Evolutionary conservation across 306 rosid genomes (phyloP), one percentile per base, ranked within the genome.

Genomic region (Casuarina equisetifolia): DNA sequence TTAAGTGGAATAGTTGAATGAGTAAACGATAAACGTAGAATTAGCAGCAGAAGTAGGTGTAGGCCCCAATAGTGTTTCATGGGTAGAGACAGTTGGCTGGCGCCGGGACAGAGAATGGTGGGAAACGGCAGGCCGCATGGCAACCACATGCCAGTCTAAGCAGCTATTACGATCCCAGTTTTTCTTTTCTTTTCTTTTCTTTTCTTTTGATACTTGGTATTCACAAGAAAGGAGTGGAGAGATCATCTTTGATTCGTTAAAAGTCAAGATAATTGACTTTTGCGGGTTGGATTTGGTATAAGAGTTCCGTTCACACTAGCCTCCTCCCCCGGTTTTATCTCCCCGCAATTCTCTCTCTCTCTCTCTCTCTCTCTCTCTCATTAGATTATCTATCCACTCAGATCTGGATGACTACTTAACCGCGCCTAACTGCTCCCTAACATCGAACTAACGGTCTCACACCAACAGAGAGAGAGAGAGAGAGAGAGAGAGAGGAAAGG

Each of bases 51-150:
- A 66, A 62, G 13, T 5, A 66, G 4, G 20, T 71, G 88, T 54
- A 19, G 90, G 86, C 72, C 90, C 88, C 5, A 70, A 67, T 71
- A 80, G 74, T 85, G 87, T 82, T 87, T 85, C 87, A 45, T 85
- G 43, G 82, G 81, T 80, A 75, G 74, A 82, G 89, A 85, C 89
- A 78, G 80, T 82, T 78, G 82, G 75, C 81, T n/a, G 12, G 50
- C 80, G 17, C 67, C 72, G 45, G 69, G 85, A 87, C 87, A 85
- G 10, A 69, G 72, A 5, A 9, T 36, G 9, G 2, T n/a, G 16
- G 12, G 11, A 13, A 39, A 4, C 3, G 6, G 9, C 5, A 66
- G 40, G 3, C 48, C 48, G 39, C 70, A 15, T 7, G 48, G 35
- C 32, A 66, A 42, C 19, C 50, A 40, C 49, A 66, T 13, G 70